Evolutionary conservation across 805 yeast species (phyloP).

Genomic region (Yarrowia alimentaria): DNA sequence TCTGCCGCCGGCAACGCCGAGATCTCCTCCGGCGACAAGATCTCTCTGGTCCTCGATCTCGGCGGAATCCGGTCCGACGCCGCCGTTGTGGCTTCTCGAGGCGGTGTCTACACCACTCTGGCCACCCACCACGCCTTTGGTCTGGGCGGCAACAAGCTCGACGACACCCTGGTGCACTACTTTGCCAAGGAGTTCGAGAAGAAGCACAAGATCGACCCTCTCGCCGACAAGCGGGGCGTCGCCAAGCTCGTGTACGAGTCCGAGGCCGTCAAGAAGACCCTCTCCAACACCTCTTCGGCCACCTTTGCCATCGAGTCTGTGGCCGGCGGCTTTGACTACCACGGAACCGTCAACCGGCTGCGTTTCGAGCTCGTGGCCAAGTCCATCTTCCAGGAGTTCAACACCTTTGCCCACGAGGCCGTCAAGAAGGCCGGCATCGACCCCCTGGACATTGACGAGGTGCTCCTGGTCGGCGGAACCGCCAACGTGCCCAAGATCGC

Average conservation of each 20-base stretch:
- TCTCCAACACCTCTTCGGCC: conserved; percentile 83
- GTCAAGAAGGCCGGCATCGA: conserved; percentile 83
- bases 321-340: conserved; percentile 92
- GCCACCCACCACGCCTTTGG: conserved; percentile 79
- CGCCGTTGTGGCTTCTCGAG: conserved; percentile 88
- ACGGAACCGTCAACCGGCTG: conserved; percentile 88
- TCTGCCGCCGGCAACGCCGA: conserved; percentile 44
- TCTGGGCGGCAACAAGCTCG: conserved; percentile 87
- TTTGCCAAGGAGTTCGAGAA: conserved; percentile 94
- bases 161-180: conserved; percentile 71
- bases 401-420: conserved; percentile 68
- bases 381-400: conserved; percentile 70
- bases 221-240: conserved; percentile 73
- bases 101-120: conserved; percentile 86
- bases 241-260: conserved; percentile 87
- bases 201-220: conserved; percentile 78
- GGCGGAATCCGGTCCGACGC: conserved; percentile 97
- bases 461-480: conserved; percentile 88
- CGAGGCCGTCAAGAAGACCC: conserved; percentile 81
- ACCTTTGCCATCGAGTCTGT: conserved; percentile 92
- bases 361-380: conserved; percentile 87
- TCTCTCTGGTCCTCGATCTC: conserved; percentile 90
- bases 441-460: conserved; percentile 83
- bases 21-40: conserved; percentile 53
- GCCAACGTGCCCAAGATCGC: conserved; percentile 92